These are phyloP conservation scores for Glycyrrhiza uralensis DNA, from an alignment of 306 rosid species.

Conservation along the genomic window DNA sequence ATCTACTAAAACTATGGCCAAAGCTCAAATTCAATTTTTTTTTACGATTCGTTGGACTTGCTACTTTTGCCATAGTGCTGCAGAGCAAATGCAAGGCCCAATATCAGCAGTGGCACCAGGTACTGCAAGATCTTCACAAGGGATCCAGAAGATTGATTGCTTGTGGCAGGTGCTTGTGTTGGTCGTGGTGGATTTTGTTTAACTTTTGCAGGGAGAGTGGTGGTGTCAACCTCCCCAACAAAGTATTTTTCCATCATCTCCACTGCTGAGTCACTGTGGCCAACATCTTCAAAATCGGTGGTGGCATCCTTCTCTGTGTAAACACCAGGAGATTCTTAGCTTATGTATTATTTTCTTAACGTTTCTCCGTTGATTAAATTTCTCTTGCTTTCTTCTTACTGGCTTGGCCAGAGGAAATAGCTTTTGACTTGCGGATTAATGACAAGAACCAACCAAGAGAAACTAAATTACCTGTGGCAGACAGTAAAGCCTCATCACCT, in stretches of 20 bases:
- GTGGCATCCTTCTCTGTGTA: slow-evolving; percentile 84
- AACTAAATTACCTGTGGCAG: slow-evolving; percentile 61
- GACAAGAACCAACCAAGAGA: neutral
- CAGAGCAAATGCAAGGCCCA: slow-evolving; percentile 58
- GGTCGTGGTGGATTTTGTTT: slow-evolving; percentile 18
- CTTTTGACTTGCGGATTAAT: neutral
- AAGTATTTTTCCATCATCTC: slow-evolving; percentile 58
- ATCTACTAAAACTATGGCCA: neutral
- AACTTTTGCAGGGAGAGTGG: slow-evolving; percentile 45
- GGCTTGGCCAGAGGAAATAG: neutral
- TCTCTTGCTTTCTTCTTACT: neutral
- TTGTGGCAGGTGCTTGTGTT: slow-evolving; percentile 7
- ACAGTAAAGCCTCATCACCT: slow-evolving; percentile 81
- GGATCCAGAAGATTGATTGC: slow-evolving; percentile 42
- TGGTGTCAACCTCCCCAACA: slow-evolving; percentile 57
- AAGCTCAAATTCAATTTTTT: slow-evolving; percentile 23
- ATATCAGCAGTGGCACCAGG: slow-evolving; percentile 61
- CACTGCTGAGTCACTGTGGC: slow-evolving; percentile 67
- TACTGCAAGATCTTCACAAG: slow-evolving; percentile 44
- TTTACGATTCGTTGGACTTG: slow-evolving; percentile 23
- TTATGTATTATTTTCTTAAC: neutral
- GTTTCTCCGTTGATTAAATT: neutral
- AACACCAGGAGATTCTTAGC: slow-evolving; percentile 20
- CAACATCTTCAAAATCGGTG: slow-evolving; percentile 75
- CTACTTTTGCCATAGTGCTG: slow-evolving; percentile 49